Conservation (phyloP, 1,284 basidiomycete species). For the Ustilago loliicola region DNA sequence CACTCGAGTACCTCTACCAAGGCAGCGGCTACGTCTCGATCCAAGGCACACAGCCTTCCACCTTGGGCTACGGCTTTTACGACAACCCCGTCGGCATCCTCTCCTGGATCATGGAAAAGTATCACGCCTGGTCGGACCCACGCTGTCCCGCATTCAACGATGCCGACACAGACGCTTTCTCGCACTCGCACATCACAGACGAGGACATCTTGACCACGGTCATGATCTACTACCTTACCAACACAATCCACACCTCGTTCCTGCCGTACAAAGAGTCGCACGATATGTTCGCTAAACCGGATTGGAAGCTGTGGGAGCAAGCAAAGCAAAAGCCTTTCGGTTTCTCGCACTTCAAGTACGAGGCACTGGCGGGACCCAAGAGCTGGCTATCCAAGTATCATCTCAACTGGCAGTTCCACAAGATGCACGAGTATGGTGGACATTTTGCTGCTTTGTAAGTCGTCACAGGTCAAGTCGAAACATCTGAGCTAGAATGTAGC, state of each 20-base stretch:
- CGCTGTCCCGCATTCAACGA: conserved; percentile 53
- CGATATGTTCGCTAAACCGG: conserved; percentile 21
- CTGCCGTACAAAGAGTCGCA: conserved; percentile 51
- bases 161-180: conserved; percentile 2
- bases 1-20: conserved; percentile 29
- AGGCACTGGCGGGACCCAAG: conserved; percentile 41
- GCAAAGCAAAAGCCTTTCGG: conserved; percentile 48
- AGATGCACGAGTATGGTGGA: conserved; percentile 56
- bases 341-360: conserved; percentile 49
- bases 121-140: conserved; percentile 58
- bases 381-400: conserved; percentile 42
- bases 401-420: conserved; percentile 49
- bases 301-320: conserved; percentile 34
- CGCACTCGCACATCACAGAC: conserved; percentile 45
- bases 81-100: conserved; percentile 44
- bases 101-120: conserved; percentile 54
- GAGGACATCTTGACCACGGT: conserved; percentile 51
- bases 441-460: conserved; percentile 64
- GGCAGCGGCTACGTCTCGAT: conserved; percentile 41
- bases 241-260: conserved; percentile 53
- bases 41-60: conserved; percentile 35
- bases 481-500: background rate
- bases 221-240: conserved; percentile 57
- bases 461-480: background rate
- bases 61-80: conserved; percentile 34